Conservation (phyloP, 306 rosid species). For the Prinsepia uniflora region DNA sequence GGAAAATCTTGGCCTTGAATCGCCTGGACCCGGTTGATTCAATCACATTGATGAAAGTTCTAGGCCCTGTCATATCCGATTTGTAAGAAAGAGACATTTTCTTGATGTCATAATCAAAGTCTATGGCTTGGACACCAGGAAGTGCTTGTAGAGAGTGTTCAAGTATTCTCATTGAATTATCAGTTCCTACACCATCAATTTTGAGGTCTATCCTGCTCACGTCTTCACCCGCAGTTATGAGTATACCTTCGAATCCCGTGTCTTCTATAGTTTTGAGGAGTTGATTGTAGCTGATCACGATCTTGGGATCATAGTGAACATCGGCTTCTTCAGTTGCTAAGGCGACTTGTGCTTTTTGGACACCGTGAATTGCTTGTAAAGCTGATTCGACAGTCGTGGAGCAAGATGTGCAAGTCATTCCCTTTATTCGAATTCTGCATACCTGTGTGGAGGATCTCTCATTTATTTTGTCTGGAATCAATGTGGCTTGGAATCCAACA, state of each 20-base stretch:
- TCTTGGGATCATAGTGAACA: conserved; percentile 50
- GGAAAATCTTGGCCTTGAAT: conserved; percentile 53
- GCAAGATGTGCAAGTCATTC: conserved; percentile 71
- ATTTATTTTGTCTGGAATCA: conserved; percentile 31
- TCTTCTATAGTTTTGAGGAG: conserved; percentile 36
- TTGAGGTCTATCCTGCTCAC: conserved; percentile 52
- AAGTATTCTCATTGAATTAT: conserved; percentile 29
- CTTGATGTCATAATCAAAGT: conserved; percentile 10
- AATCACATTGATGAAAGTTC: conserved; percentile 57
- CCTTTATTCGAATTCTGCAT: conserved; percentile 47
- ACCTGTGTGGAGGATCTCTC: conserved; percentile 39
- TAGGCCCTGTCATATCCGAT: conserved; percentile 54
- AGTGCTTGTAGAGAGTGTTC: conserved; percentile 51
- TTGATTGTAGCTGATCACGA: conserved; percentile 33
- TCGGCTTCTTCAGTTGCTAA: conserved; percentile 72
- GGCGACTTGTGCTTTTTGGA: conserved; percentile 44
- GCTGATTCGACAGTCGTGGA: conserved; percentile 52
- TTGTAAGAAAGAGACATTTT: conserved; percentile 49
- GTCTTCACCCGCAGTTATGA: conserved; percentile 48
- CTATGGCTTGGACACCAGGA: conserved; percentile 50
- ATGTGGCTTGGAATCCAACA: conserved; percentile 55
- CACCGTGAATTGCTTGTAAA: conserved; percentile 41
- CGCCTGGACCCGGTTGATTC: conserved; percentile 49
- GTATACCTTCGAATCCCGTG: conserved; percentile 47
- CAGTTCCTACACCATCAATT: conserved; percentile 37